These are phyloP conservation scores for Tympanopsis confertula DNA, from an alignment of 2,329 filamentous ascomycete genomes.

Conservation along the genomic window DNA sequence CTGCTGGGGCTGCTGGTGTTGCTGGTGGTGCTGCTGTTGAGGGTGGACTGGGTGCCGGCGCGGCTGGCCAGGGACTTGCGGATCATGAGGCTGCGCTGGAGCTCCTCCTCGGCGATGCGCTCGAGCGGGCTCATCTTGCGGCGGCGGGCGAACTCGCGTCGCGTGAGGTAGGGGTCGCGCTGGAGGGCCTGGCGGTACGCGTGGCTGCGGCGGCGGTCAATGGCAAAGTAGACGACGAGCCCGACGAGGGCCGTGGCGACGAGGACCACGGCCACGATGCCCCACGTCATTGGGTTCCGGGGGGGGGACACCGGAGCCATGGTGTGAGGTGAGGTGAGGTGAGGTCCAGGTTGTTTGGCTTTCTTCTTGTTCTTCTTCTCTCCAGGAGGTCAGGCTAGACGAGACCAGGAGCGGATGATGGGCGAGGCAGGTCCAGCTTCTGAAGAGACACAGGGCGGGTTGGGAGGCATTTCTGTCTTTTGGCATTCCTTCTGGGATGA, in stretches of 20 bases:
- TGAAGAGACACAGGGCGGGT: no score
- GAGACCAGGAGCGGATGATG: no score
- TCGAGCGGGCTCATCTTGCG: constrained; percentile 1
- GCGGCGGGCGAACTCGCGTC: constrained; percentile 1
- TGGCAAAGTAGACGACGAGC: not conserved
- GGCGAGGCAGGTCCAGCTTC: no score
- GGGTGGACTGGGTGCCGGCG: constrained; percentile 3
- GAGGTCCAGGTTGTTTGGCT: not conserved
- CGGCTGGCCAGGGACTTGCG: constrained; percentile 17
- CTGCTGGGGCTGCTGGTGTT: constrained; percentile 6
- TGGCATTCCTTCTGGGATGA: no score
- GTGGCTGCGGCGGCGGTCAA: not conserved
- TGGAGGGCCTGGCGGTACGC: not conserved
- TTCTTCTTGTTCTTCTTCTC: no score
- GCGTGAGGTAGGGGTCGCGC: not conserved
- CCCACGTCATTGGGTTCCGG: not conserved
- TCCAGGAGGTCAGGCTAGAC: no score
- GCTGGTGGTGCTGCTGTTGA: constrained; percentile 7
- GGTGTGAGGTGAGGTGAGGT: not conserved
- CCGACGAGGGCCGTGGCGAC: not conserved
- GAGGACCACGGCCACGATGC: not conserved
- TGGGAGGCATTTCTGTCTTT: no score
- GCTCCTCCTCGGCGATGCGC: constrained; percentile 10
- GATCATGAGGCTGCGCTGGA: constrained; percentile 15
- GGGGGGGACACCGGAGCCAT: no score